These are phyloP conservation scores for Phragmites australis DNA, from an alignment of 176 grass and related monocot genomes.

Conservation along the genomic window DNA sequence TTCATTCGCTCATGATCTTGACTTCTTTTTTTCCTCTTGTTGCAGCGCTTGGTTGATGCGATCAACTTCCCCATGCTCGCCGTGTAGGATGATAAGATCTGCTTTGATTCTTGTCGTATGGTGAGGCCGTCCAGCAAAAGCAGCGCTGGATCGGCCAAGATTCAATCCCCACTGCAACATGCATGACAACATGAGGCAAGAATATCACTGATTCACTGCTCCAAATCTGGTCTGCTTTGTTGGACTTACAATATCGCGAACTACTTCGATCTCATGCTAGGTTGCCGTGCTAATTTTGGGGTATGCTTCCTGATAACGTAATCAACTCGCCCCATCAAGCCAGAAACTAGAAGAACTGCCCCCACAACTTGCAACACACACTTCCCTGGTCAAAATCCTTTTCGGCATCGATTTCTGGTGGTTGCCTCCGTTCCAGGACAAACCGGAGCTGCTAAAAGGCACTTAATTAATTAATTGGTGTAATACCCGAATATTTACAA, in stretches of 20 bases:
- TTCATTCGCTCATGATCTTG: conserved; percentile 6
- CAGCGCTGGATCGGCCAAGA: not conserved
- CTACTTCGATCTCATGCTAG: not conserved
- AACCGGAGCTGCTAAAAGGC: not conserved
- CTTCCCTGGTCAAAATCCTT: conserved; percentile 38
- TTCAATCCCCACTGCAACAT: conserved; percentile 27
- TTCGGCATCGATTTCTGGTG: conserved; percentile 32
- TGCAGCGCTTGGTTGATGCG: conserved; percentile 18
- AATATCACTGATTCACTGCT: not conserved
- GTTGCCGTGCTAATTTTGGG: conserved; percentile 19
- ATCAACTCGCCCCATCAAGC: not conserved
- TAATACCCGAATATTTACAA: no score
- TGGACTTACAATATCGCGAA: not conserved
- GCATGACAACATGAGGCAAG: not conserved
- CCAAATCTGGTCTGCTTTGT: not conserved
- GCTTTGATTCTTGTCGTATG: conserved; percentile 23
- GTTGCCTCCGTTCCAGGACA: conserved; percentile 44
- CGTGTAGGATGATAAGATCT: conserved; percentile 44
- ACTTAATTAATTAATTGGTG: not conserved
- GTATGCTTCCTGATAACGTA: not conserved
- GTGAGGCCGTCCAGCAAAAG: conserved; percentile 7
- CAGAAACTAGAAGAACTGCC: not conserved
- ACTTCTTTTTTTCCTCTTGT: not conserved
- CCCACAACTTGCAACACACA: not conserved
- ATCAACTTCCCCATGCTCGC: conserved; percentile 23